A percentile compares a stretch with the other conserved stretches of the same genome.
Conservation (phyloP, 495 filamentous ascomycete species). For the Aspergillus asperescens region DNA sequence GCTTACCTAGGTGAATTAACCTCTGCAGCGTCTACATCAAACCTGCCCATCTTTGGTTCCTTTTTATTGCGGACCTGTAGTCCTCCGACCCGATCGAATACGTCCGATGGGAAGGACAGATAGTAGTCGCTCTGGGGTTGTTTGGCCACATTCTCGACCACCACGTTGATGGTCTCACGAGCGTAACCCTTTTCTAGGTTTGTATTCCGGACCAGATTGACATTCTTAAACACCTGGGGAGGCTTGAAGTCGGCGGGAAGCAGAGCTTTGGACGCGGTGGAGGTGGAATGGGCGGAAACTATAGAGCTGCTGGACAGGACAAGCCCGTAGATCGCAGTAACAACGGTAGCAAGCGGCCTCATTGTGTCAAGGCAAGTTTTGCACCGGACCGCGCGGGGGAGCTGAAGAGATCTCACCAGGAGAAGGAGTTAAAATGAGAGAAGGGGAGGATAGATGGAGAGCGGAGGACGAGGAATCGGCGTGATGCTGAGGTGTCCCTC, state of each 20-base stretch:
- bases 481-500: constrained; percentile 47
- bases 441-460: constrained; percentile 13
- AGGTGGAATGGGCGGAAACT: constrained; percentile 32
- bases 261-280: constrained; percentile 35
- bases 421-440: constrained; percentile 13
- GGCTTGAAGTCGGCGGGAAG: constrained; percentile 75
- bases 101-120: constrained; percentile 70
- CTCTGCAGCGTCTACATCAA: constrained; percentile 58
- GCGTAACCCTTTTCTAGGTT: constrained; percentile 90
- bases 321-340: constrained; percentile 37
- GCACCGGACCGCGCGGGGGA: constrained; percentile 24
- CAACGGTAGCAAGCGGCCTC: constrained; percentile 39
- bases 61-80: constrained; percentile 92
- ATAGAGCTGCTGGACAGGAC: constrained; percentile 29
- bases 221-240: constrained; percentile 83
- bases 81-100: constrained; percentile 70
- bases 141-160: constrained; percentile 80
- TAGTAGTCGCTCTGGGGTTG: constrained; percentile 83
- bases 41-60: constrained; percentile 57
- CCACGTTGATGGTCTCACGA: constrained; percentile 84
- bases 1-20: constrained; percentile 29
- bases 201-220: constrained; percentile 81
- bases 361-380: constrained; percentile 28
- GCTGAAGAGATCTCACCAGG: constrained; percentile 26
- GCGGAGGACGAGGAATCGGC: constrained; percentile 9